Percentiles rank a stretch among this genome's conserved stretches.
phyloP scores from a whole-genome alignment of 164 flowering plant species.

The Akebia trifoliata region DNA sequence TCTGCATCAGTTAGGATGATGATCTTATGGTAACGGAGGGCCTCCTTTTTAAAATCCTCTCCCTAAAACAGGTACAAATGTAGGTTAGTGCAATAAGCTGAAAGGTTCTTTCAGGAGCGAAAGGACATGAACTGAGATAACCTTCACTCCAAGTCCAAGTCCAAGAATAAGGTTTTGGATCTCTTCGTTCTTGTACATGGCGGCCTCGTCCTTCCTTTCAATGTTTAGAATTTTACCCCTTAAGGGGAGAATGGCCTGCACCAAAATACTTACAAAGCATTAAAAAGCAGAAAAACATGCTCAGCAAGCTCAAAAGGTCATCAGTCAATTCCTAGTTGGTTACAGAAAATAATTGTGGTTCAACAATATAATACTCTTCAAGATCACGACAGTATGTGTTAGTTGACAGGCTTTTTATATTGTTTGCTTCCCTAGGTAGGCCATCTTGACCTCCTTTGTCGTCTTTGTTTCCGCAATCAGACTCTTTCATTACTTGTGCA shows the following conservation, averaged over 20 bases:
- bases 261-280: not conserved
- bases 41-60: constrained; percentile 84
- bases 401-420: no score
- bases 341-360: no score
- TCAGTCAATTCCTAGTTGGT: no score
- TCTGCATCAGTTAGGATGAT: constrained; percentile 98
- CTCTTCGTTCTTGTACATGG: constrained; percentile 95
- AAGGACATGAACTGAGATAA: constrained; percentile 15
- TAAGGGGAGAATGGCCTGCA: constrained; percentile 93
- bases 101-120: constrained; percentile 2
- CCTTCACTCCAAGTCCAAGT: constrained; percentile 98
- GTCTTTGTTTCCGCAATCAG: no score
- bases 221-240: constrained; percentile 92
- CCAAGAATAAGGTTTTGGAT: constrained; percentile 88
- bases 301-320: not conserved
- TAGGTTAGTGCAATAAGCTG: not conserved
- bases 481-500: no score
- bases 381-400: no score
- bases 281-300: not conserved
- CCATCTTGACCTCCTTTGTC: no score
- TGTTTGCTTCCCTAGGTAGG: no score
- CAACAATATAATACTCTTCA: no score
- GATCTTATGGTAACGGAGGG: constrained; percentile 91
- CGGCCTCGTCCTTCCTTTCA: constrained; percentile 89
- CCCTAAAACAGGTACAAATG: constrained; percentile 47